Base-by-base conservation (phyloP, 768 basidiomycete species). In the Suillus tomentosus region DNA sequence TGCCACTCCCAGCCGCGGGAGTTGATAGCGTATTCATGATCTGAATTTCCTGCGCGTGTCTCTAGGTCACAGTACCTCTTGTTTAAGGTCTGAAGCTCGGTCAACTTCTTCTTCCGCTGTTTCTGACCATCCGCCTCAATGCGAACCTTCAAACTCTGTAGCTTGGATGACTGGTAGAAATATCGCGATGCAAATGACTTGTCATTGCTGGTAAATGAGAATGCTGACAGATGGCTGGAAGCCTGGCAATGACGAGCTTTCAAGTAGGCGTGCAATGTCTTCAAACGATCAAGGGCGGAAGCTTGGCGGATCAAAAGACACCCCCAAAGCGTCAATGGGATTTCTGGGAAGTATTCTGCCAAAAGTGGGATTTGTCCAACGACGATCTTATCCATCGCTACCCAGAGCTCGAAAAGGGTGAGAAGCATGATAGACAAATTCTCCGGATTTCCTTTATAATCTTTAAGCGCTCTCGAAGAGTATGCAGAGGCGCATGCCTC, bases 351-450 rank as follows among this genome's bases (percentile, higher is more conserved):
- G 48, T 75, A 79, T 1, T 77, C 66, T 0, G 43, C 60, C 3
- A 79, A 62, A 7, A 79, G 62, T 3, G 78, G 72, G 19, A 65
- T 72, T 19, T 65, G 60, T 11, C 31, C 43, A 34, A 71, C 55
- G 0, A 64, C 65, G 9, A 74, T 37, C 10, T 65, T 73, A 61
- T 79, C 79, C 6, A 80, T 63, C 0, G 74, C 79, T 14, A 77
- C 62, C 79, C 79, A 79, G 36, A 79, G 73, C 39, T 83, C 79
- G 10, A 74, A 27, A 11, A 57, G 62, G 1, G 73, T 74, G 54
- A 86, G 68, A 48, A 85, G 65, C 77, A 85, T 81, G 2, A 79
- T 61, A 0, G 83, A 84, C 5, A 73, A 45, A 37, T 73, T 67
- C 57, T 84, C 81, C 2, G 81, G 78, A 37, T 76, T 80, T 13